Evolutionary conservation across 1,284 basidiomycete species (phyloP).

Genomic region (Moesziomyces parantarcticus): DNA sequence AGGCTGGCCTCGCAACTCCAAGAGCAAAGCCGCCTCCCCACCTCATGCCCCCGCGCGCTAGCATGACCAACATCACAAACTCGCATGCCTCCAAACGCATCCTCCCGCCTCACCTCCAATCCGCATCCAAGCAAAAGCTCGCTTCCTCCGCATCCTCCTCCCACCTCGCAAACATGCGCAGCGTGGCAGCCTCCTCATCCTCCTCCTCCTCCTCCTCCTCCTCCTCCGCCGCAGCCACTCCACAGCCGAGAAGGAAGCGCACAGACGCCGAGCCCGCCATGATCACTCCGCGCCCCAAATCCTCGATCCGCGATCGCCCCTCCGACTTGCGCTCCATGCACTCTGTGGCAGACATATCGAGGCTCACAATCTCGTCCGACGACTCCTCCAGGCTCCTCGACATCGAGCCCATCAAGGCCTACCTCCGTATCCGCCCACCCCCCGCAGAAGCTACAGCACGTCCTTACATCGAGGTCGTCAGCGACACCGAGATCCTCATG

Average conservation of each 20-base stretch:
- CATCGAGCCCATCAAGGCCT: constrained; percentile 54
- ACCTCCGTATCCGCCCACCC: constrained; percentile 61
- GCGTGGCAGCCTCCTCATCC: constrained; percentile 11
- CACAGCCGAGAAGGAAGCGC: constrained; percentile 32
- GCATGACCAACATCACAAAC: constrained; percentile 48
- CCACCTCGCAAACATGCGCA: constrained; percentile 7
- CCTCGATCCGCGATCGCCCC: background rate
- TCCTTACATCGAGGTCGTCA: constrained; percentile 65
- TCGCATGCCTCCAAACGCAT: constrained; percentile 34
- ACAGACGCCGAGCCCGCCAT: constrained; percentile 38
- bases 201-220: constrained; percentile 7
- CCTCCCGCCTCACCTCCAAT: constrained; percentile 30
- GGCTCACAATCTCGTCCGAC: constrained; percentile 26
- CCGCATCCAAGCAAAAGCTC: constrained; percentile 10
- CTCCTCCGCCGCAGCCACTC: constrained; percentile 19
- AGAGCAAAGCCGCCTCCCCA: constrained; percentile 14
- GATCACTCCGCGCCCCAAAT: constrained; percentile 29
- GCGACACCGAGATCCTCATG: constrained; percentile 71
- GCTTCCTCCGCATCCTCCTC: constrained; percentile 3
- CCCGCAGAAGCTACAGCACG: constrained; percentile 28
- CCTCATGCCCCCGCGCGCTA: constrained; percentile 15
- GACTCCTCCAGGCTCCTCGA: constrained; percentile 21
- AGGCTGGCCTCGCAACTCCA: constrained; percentile 28
- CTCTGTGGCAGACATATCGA: constrained; percentile 32
- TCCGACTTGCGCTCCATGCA: constrained; percentile 36